Conservation (phyloP, 2,329 filamentous ascomycete genomes). For the Volutella citrinella region DNA sequence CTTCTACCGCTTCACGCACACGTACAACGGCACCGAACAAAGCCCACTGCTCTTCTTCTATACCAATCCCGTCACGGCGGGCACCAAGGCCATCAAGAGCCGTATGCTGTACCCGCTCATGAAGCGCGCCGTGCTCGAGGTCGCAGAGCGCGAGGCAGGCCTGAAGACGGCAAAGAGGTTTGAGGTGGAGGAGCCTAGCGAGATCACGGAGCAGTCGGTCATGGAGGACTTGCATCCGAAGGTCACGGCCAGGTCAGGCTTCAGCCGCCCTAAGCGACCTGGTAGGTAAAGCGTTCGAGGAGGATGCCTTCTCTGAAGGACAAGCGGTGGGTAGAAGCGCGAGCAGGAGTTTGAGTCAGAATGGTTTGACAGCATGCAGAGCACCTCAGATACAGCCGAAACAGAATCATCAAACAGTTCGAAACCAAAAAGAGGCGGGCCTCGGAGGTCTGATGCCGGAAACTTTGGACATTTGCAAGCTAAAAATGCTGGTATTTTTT, state of each 20-base stretch:
- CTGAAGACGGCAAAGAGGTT: slow-evolving; percentile 68
- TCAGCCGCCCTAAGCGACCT: slow-evolving; percentile 76
- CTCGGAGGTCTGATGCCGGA: slow-evolving; percentile 14
- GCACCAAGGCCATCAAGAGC: slow-evolving; percentile 71
- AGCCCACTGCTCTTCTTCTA: slow-evolving; percentile 75
- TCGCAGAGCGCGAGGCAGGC: slow-evolving; percentile 64
- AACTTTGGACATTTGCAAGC: slow-evolving; percentile 25
- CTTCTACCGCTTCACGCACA: slow-evolving; percentile 68
- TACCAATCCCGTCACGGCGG: slow-evolving; percentile 67
- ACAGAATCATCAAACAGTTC: slow-evolving; percentile 2
- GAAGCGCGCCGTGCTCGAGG: slow-evolving; percentile 62
- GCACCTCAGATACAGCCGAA: too few relatives aligned
- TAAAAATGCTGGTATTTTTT: slow-evolving; percentile 28
- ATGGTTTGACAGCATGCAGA: too few relatives aligned
- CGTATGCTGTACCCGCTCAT: slow-evolving; percentile 80
- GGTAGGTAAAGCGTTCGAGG: slow-evolving; percentile 49
- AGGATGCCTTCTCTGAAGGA: too few relatives aligned
- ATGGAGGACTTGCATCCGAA: slow-evolving; percentile 66
- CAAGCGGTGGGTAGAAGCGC: too few relatives aligned
- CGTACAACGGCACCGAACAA: slow-evolving; percentile 48
- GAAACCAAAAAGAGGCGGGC: slow-evolving; percentile 12
- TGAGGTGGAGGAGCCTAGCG: slow-evolving; percentile 63
- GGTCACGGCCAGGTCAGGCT: slow-evolving; percentile 63
- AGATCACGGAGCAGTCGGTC: slow-evolving; percentile 67
- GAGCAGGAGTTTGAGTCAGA: too few relatives aligned